Evolutionary conservation across 139 green algal species (phyloP).

Genomic region (Pseudopediastrum boryanum): DNA sequence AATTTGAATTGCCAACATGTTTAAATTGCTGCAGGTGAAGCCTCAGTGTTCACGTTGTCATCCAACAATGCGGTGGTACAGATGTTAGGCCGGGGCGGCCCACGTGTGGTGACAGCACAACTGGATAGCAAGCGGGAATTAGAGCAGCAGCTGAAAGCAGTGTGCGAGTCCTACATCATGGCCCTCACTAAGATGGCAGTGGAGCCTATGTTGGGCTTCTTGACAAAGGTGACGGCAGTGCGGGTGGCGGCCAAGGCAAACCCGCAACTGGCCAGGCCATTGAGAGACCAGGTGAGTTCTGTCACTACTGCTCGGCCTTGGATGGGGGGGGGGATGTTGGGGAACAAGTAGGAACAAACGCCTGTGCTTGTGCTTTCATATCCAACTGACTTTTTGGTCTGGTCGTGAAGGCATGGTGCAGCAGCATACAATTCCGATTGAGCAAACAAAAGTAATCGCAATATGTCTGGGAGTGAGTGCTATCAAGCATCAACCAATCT

Average conservation of each 20-base stretch:
- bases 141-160: conserved; percentile 89
- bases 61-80: conserved; percentile 80
- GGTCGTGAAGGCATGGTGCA: neutral
- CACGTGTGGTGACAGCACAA: conserved; percentile 66
- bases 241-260: conserved; percentile 51
- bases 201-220: conserved; percentile 94
- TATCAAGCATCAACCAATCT: neutral
- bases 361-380: neutral
- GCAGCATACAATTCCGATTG: neutral
- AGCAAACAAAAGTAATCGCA: neutral
- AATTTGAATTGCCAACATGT: too few relatives aligned
- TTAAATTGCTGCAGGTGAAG: conserved; percentile 63
- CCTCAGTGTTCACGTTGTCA: conserved; percentile 82
- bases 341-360: too few relatives aligned
- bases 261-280: conserved; percentile 42
- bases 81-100: conserved; percentile 73
- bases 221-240: conserved; percentile 71
- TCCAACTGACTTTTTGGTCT: neutral
- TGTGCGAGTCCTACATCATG: conserved; percentile 97
- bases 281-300: conserved; percentile 72
- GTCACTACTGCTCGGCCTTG: too few relatives aligned
- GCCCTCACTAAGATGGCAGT: conserved; percentile 89
- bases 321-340: too few relatives aligned
- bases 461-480: neutral
- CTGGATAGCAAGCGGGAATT: conserved; percentile 94